Evolutionary conservation across 78 protist species (phyloP), one percentile per base, ranked within the genome.

Genomic region (Goniomonas avonlea): DNA sequence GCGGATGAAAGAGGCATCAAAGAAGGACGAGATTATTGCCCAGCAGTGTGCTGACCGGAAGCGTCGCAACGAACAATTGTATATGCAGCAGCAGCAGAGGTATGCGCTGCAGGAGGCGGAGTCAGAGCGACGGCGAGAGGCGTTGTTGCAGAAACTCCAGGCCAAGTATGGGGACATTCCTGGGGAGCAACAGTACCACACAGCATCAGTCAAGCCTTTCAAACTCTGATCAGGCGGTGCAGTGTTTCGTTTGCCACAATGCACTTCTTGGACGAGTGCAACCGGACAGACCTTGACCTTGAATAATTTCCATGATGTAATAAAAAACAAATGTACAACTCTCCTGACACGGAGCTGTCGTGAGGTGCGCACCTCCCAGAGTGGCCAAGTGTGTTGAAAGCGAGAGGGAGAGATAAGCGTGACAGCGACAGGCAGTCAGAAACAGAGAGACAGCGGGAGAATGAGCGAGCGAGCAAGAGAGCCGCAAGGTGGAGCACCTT

Each of bases 141-240:
- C 75, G 2, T 41, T 68, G 38, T 35, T 68, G 5, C 38, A 41
- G 75, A 68, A 68, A 53, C 38, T 68, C 59, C 75, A 68, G 75
- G 43, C 43, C 59, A 68, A 68, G 56, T 68, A 68, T 17, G 75
- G 75, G 4, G 75, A 68, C 21, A 68, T 68, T 39, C 75, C 75
- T 1, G 75, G 75, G 0, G 48, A 68, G 58, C 58, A 48, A n/a
- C 58, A n/a, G 58, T n/a, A 48, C 17, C 5, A n/a, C 23, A 7
- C 32, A n/a, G 2, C 32, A n/a, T n/a, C 17, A n/a, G 32, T 20
- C 32, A 7, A 48, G 58, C 58, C 23, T 48, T n/a, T 48, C 58
- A 48, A 48, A n/a, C 23, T n/a, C 32, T 2, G 17, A n/a, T 23
- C 32, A 45, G 25, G 58, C 58, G 3, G 58, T 23, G 58, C 8